These are phyloP conservation scores for Candida montana DNA, from an alignment of 805 yeast species.

Conservation along the genomic window DNA sequence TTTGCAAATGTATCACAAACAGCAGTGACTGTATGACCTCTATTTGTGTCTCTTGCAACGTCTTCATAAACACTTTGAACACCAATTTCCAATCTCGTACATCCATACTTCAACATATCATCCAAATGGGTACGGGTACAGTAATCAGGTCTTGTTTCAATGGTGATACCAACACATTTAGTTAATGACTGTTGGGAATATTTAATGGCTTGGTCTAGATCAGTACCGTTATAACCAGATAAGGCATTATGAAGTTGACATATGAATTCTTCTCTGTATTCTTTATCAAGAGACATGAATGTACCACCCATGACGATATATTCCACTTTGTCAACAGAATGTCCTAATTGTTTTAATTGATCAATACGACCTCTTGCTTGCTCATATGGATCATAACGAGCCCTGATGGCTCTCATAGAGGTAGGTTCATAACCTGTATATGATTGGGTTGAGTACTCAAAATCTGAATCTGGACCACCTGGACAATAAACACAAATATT, in stretches of 20 bases:
- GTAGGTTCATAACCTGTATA: constrained; percentile 99
- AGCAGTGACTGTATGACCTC: constrained; percentile 96
- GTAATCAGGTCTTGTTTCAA: constrained; percentile 97
- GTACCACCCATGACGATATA: constrained; percentile 99
- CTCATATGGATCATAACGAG: constrained; percentile 96
- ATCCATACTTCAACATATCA: constrained; percentile 94
- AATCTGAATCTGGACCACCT: constrained; percentile 98
- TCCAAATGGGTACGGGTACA: constrained; percentile 93
- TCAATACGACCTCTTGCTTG: constrained; percentile 98
- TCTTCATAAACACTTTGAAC: constrained; percentile 97
- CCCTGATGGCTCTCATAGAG: constrained; percentile 98
- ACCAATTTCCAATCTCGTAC: constrained; percentile 94
- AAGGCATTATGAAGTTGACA: constrained; percentile 90
- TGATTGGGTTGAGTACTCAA: constrained; percentile 96
- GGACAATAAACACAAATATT: constrained; percentile 98
- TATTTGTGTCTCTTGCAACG: constrained; percentile 95
- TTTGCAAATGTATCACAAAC: constrained; percentile 93
- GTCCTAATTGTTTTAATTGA: constrained; percentile 91
- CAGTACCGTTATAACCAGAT: constrained; percentile 83
- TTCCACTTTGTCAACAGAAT: constrained; percentile 94
- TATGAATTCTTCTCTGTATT: constrained; percentile 85
- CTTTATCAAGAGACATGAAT: constrained; percentile 88
- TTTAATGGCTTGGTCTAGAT: constrained; percentile 83
- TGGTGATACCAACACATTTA: constrained; percentile 97
- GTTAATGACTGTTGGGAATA: constrained; percentile 93